Evolutionary conservation across 805 yeast genomes (phyloP).

Genomic region (Sugiyamaella mastotermitis): DNA sequence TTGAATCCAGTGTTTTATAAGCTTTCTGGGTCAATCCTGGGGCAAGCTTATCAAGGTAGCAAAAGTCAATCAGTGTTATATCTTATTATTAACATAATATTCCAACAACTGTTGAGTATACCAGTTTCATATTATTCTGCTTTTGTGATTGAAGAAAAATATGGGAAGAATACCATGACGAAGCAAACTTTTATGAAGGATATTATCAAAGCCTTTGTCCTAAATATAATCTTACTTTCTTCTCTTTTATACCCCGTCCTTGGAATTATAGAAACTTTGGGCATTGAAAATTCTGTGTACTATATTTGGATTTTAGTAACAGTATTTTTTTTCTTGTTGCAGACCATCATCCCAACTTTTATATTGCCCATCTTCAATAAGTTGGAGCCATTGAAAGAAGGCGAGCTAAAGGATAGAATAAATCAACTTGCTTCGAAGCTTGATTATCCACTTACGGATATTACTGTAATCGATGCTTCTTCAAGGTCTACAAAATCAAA

Average conservation of each 20-base stretch:
- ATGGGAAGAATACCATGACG: slow-evolving; percentile 89
- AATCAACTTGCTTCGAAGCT: slow-evolving; percentile 70
- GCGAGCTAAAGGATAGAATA: slow-evolving; percentile 76
- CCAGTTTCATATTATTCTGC: slow-evolving; percentile 58
- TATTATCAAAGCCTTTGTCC: slow-evolving; percentile 49
- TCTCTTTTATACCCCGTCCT: slow-evolving; percentile 72
- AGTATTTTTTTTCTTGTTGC: slow-evolving; percentile 62
- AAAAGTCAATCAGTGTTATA: no score
- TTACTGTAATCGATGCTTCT: slow-evolving; percentile 94
- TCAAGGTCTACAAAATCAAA: slow-evolving; percentile 94
- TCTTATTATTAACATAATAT: no score
- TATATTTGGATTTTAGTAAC: slow-evolving; percentile 72
- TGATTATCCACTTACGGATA: slow-evolving; percentile 78
- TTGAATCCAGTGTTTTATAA: no score
- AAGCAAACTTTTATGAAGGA: slow-evolving; percentile 66
- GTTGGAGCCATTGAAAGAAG: slow-evolving; percentile 82
- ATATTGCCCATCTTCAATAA: slow-evolving; percentile 93
- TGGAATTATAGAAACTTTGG: slow-evolving; percentile 74
- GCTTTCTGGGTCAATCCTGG: no score
- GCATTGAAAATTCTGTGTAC: slow-evolving; percentile 65
- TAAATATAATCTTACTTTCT: slow-evolving; percentile 56
- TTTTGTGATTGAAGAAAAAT: slow-evolving; percentile 87
- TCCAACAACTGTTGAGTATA: no score
- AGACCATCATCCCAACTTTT: slow-evolving; percentile 74
- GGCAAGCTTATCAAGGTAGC: no score